Base-by-base conservation (phyloP, 2,329 filamentous ascomycete genomes). In the Colletotrichum trifolii region DNA sequence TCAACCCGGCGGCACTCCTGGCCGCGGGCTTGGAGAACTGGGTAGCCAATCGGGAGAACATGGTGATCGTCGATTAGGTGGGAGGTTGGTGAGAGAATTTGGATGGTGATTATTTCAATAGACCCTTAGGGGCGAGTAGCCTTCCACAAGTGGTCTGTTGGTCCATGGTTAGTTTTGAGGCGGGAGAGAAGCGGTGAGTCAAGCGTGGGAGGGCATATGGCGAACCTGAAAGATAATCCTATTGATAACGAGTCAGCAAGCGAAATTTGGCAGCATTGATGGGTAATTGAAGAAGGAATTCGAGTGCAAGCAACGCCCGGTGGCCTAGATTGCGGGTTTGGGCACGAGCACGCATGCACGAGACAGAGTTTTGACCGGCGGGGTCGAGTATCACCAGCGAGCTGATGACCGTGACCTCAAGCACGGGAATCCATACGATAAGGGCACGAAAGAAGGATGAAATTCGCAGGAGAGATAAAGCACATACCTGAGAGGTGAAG, bases 401-500 rank as follows among this genome's bases (percentile, higher is more conserved):
- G 25, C 25, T 25, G 52, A 56, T 55, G 52, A 34, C 47, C 36
- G 52, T 56, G 62, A 56, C 46, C 58, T 45, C 50, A 38, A 46
- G 15, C 43, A n/a, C 43, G 25, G 25, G 25, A 4, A 46, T 10
- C 43, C 43, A 9, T 17, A 46, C 17, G 25, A 8, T 10, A 46
- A n/a, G 15, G n/a, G 15, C n/a, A 46, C 15, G 8, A 9, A 7
- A n/a, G 15, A 0, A 46, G 8, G 15, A 33, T 25, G 25, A 25
- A 5, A 25, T 25, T 25, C 25, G 50, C 53, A 54, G n/a, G 11
- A 48, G 45, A 48, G 11, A 12, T 5, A 1, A 46, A 79, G 25
- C 25, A 25, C 85, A 68, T 90, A 93, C 91, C 89, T 94, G 91
- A 82, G 91, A 94, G 83, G 91, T 94, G 85, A 93, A 94, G 80